Evolutionary conservation across 305 asterid genomes (phyloP).

Genomic region (Solanum hybrid): DNA sequence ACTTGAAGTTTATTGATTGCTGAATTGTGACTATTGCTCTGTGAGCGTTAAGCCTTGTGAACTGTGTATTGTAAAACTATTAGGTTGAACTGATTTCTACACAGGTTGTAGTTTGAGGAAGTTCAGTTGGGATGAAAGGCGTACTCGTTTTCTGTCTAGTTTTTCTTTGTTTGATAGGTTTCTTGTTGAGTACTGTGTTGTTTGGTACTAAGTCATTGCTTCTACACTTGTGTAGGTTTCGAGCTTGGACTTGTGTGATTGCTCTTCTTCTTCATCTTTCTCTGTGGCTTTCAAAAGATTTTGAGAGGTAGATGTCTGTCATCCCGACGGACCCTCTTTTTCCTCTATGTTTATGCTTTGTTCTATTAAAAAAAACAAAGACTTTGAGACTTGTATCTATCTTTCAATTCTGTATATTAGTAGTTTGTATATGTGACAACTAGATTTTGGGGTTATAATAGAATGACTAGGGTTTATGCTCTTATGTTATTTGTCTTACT

Average conservation of each 20-base stretch:
- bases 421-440: background rate
- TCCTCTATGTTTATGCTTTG: background rate
- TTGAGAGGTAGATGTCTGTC: background rate
- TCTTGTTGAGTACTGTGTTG: no score
- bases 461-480: background rate
- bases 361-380: background rate
- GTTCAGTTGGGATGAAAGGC: no score
- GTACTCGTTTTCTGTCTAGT: no score
- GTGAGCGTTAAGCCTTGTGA: no score
- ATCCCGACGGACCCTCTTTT: background rate
- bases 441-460: background rate
- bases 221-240: background rate
- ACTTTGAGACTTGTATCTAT: background rate
- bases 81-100: no score
- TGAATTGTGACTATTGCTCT: no score
- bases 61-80: no score
- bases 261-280: background rate
- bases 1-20: no score
- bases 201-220: no score
- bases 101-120: no score
- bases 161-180: no score
- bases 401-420: background rate
- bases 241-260: background rate
- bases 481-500: background rate
- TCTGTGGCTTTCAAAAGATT: background rate